Conservation (phyloP, 176 grass and related monocot species). For the Phyllostachys edulis region DNA sequence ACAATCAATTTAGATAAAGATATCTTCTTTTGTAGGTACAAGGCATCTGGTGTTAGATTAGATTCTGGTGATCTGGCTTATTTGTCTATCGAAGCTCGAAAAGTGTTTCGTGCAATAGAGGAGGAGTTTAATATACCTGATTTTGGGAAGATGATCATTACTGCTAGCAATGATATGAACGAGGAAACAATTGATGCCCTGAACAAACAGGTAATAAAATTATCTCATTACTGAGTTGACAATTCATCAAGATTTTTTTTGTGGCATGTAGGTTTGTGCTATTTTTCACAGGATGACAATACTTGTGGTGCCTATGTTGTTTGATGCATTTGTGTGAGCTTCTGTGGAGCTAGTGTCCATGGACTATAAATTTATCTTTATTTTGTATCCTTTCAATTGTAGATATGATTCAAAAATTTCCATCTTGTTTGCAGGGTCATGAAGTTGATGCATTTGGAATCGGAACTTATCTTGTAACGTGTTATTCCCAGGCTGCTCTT, state of each 20-base stretch:
- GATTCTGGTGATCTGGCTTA: conserved; percentile 99
- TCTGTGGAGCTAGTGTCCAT: neutral
- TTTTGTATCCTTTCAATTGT: conserved; percentile 18
- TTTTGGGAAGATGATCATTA: conserved; percentile 82
- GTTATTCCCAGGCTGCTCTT: conserved; percentile 96
- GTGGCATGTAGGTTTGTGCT: neutral
- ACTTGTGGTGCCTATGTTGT: conserved; percentile 13
- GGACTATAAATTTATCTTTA: neutral
- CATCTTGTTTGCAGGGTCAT: conserved; percentile 71
- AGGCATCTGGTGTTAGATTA: conserved; percentile 91
- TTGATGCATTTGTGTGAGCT: conserved; percentile 3
- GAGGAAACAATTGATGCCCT: conserved; percentile 99
- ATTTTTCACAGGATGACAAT: neutral
- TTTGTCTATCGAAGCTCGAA: conserved; percentile 82
- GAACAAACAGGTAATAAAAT: conserved; percentile 81
- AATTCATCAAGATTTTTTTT: neutral
- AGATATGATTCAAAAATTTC: conserved; percentile 11
- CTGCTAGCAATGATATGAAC: conserved; percentile 97
- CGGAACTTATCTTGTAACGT: conserved; percentile 95
- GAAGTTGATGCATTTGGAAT: conserved; percentile 97
- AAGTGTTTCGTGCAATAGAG: conserved; percentile 68
- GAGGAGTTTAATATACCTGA: conserved; percentile 61
- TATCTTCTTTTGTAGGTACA: conserved; percentile 64
- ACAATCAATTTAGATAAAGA: conserved; percentile 8
- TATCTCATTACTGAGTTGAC: neutral